These are phyloP conservation scores for Diophrys sp. DNA, from an alignment of 73 alveolate genomes.

Conservation along the genomic window DNA sequence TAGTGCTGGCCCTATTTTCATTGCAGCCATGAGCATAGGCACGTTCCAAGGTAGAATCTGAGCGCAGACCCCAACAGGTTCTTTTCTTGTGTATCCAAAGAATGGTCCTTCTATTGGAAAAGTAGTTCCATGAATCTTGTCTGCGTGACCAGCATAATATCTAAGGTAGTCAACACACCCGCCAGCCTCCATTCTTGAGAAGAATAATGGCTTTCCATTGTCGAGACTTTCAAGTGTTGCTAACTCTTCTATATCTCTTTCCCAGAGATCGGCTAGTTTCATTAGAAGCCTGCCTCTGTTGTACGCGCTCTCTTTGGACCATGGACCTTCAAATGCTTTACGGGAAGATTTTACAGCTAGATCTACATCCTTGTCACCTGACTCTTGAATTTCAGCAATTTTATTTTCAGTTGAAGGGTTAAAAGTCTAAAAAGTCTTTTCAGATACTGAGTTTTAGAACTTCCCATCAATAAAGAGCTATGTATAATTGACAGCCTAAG, in stretches of 20 bases:
- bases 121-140: slow-evolving; percentile 55
- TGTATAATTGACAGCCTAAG: slow-evolving; percentile 9
- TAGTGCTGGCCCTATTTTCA: slow-evolving; percentile 76
- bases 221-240: slow-evolving; percentile 59
- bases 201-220: slow-evolving; percentile 50
- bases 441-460: slow-evolving; percentile 47
- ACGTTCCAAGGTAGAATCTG: slow-evolving; percentile 84
- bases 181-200: slow-evolving; percentile 38
- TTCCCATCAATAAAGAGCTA: slow-evolving; percentile 46
- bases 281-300: slow-evolving; percentile 37
- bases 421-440: slow-evolving; percentile 46
- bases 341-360: slow-evolving; percentile 76
- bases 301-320: slow-evolving; percentile 35
- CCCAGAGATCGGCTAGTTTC: slow-evolving; percentile 60
- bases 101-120: slow-evolving; percentile 49
- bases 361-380: slow-evolving; percentile 70
- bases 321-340: slow-evolving; percentile 25
- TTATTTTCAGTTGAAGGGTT: slow-evolving; percentile 69
- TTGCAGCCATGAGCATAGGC: slow-evolving; percentile 76
- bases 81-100: slow-evolving; percentile 55
- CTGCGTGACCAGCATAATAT: slow-evolving; percentile 50
- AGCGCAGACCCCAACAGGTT: slow-evolving; percentile 82
- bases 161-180: slow-evolving; percentile 15
- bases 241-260: slow-evolving; percentile 42
- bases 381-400: slow-evolving; percentile 28